phyloP scores from a whole-genome alignment of 495 filamentous ascomycete genomes.

The Neurospora tetrasperma region DNA sequence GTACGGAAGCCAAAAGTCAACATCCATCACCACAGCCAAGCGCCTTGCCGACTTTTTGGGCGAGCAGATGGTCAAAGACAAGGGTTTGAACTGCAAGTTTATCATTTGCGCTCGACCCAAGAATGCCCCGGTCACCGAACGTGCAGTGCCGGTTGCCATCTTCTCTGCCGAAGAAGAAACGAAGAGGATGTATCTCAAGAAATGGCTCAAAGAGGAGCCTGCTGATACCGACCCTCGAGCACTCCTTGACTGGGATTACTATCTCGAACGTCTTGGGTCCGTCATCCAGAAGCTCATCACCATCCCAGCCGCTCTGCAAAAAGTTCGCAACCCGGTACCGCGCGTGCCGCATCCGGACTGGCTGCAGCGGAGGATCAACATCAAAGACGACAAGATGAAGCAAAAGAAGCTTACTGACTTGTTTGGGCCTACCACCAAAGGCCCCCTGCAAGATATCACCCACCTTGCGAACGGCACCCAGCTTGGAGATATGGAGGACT shows the following conservation, averaged over 20 bases:
- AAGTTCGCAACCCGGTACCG: slow-evolving; percentile 87
- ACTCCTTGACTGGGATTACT: slow-evolving; percentile 94
- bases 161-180: slow-evolving; percentile 86
- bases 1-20: slow-evolving; percentile 91
- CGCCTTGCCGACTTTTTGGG: slow-evolving; percentile 92
- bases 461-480: slow-evolving; percentile 46
- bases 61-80: slow-evolving; percentile 98
- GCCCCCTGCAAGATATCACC: slow-evolving; percentile 60
- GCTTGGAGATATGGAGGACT: slow-evolving; percentile 76
- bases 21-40: slow-evolving; percentile 95
- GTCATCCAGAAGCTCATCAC: slow-evolving; percentile 99
- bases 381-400: slow-evolving; percentile 93
- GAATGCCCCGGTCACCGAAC: slow-evolving; percentile 85
- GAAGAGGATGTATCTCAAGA: slow-evolving; percentile 81
- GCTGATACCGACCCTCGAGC: slow-evolving; percentile 81
- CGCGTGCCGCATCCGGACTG: slow-evolving; percentile 92
- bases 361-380: slow-evolving; percentile 85
- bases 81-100: slow-evolving; percentile 97
- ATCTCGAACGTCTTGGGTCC: slow-evolving; percentile 84
- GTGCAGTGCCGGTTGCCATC: slow-evolving; percentile 90
- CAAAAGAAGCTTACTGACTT: slow-evolving; percentile 98
- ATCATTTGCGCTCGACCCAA: slow-evolving; percentile 86
- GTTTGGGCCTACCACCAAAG: slow-evolving; percentile 53
- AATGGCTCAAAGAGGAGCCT: slow-evolving; percentile 93
- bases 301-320: slow-evolving; percentile 92